Base-by-base conservation (phyloP, 1,139 yeast species). In the Taphrina pruni region DNA sequence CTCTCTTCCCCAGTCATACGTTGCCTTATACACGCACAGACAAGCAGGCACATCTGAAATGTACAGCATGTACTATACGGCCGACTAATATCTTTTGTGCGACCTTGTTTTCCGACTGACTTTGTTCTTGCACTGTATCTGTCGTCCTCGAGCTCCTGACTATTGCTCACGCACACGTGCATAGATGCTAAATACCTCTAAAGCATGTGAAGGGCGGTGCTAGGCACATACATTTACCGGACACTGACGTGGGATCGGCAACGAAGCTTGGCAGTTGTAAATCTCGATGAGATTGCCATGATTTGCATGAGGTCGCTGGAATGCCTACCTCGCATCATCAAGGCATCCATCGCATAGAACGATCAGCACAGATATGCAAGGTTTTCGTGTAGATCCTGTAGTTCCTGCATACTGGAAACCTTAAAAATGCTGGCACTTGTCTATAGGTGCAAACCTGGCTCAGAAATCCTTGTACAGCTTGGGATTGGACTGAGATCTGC, bases 341-440 rank as follows among this genome's bases (percentile, higher is more conserved):
- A 9, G 14, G 14, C 43, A 39, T 11, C 14, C 43, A 2, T 2
- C 43, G n/a, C n/a, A n/a, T n/a, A 11, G 11, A 6, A 45, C n/a
- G 48, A 45, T 45, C 48, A 45, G 48, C 48, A 45, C 20, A 45
- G 48, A 45, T 45, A 6, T n/a, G n/a, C 48, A n/a, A 9, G 48
- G 3, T 12, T 12, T 45, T 1, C 8, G 20, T 7, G 11, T 17
- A 45, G 48, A 45, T 45, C 48, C n/a, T 45, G 48, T 12, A 14
- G 20, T 2, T 12, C 20, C 17, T 1, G 17, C 17, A 12, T 2
- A 8, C 2, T 6, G 11, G 2, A 12, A 45, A 45, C 48, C 48
- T n/a, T 45, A 12, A 45, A 45, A 45, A n/a, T 45, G 26, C 26
- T 26, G 26, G 4, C 26, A 26, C 26, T 26, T 26, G 26, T 26